These are phyloP conservation scores for Talaromyces sp. DNA, from an alignment of 2,329 filamentous ascomycete species.

Conservation along the genomic window DNA sequence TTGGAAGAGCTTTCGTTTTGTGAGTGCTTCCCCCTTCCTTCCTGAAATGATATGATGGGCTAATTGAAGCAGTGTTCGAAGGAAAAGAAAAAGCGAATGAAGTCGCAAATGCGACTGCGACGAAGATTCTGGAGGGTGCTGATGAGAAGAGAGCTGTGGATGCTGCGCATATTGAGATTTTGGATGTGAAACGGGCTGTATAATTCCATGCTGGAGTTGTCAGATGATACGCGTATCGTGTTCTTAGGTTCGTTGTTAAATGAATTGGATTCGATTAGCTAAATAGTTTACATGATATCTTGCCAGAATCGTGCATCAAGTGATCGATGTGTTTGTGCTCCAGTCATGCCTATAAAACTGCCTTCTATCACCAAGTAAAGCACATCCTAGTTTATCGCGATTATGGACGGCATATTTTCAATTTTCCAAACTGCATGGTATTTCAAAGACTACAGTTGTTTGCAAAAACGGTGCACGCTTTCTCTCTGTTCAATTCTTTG, in stretches of 20 bases:
- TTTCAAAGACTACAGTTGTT: no score
- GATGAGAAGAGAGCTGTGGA: conserved; percentile 4
- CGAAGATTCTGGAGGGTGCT: not conserved
- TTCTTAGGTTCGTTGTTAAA: not conserved
- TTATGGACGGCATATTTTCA: no score
- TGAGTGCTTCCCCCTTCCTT: conserved; percentile 27
- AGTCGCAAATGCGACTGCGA: not conserved
- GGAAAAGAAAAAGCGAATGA: conserved; percentile 10
- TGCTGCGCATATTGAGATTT: not conserved
- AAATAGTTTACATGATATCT: not conserved
- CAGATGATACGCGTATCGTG: not conserved
- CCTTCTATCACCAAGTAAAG: not conserved
- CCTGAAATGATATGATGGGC: not conserved
- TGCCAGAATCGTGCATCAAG: not conserved
- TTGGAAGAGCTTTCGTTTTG: conserved; percentile 50
- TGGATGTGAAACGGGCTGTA: not conserved
- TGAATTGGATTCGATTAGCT: not conserved
- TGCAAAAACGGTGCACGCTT: no score
- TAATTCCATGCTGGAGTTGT: conserved; percentile 3
- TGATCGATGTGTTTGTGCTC: not conserved
- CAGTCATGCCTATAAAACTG: not conserved
- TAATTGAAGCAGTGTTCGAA: not conserved
- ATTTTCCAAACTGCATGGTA: no score
- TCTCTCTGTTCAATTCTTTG: no score
- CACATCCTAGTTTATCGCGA: not conserved